Base-by-base conservation (phyloP, 148 eudicot genomes). In the Rhododendron ovatum region DNA sequence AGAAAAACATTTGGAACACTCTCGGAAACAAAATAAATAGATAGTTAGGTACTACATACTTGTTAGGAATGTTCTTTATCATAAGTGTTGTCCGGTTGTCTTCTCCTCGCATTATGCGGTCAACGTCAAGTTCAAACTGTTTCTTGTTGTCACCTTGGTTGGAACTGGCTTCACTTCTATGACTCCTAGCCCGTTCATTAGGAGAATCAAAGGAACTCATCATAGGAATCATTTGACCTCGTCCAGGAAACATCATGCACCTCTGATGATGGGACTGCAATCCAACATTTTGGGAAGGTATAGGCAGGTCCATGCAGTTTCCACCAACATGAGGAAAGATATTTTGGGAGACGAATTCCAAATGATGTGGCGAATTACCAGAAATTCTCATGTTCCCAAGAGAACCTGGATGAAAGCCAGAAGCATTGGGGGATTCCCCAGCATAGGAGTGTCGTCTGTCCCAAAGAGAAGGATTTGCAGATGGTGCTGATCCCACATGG, bases 41-140 rank as follows among this genome's bases (percentile, higher is more conserved):
- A 81, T 69, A 87, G 67, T 50, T 37, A 86, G 65, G 59, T 41
- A n/a, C 73, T 33, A 91, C 94, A 22, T 96, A 96, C 98, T 96
- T 96, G 94, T 96, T 96, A 71, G 98, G 98, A 87, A 96, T 96
- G 88, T 96, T 96, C 92, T 96, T 96, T 78, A 96, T 91, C 98
- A 96, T 96, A 17, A 96, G 92, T 30, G 98, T 96, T 30, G 98
- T 96, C 87, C 98, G 90, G 67, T 91, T 91, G 89, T 96, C 98
- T 74, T 94, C 96, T 84, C 98, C 96, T 35, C 89, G 91, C 86
- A 89, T 39, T 85, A 96, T 96, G 69, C 94, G 91, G 47, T 93
- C 98, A 81, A 96, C 45, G 86, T 96, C 96, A 86, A 96, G 98
- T 91, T 96, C 98, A 88, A 90, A 96, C 82, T 92, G 98, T 57